Evolutionary conservation across 2,329 filamentous ascomycete species (phyloP), one percentile per base, ranked within the genome.

Genomic region (Fusarium stilboides): DNA sequence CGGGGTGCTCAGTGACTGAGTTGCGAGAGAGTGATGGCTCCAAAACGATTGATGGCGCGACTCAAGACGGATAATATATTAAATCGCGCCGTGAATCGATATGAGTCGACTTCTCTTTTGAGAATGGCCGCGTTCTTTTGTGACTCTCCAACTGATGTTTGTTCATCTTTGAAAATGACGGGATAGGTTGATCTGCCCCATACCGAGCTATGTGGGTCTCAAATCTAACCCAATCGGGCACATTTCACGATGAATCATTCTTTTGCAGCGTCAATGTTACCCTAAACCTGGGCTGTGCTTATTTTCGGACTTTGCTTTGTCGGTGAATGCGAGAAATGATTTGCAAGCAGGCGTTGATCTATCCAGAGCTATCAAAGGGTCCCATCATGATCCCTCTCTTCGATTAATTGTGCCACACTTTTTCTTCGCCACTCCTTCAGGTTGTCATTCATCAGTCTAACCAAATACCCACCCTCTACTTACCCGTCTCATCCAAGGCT

Each of bases 31-130:
- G 7, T 50, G 37, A 6, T 15, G n/a, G 7, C 8, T 1, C 8
- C 1, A 6, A 19, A 12, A 3, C 13, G 14, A 15, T 22, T 2
- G 3, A 4, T 1, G 22, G 14, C 28, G 26, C 26, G 28, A 2
- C 0, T 44, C 2, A 10, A 12, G 15, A 34, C 1, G 19, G 8
- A 15, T 36, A 5, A 42, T 60, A 34, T 57, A 57, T 1, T 3
- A 1, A 1, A 9, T 6, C 5, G 15, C 3, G 7, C 0, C 1
- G 19, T 59, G 51, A 59, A 56, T 46, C 22, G 15, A 60, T 31
- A 57, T 60, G 57, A 60, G 57, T 60, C 51, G 42, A 57, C 9
- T n/a, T 36, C 52, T 20, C 1, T 15, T 47, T 59, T n/a, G 14
- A 57, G 57, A 13, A 13, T 31, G 57, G 51, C n/a, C 15, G 20